These are phyloP conservation scores for Trichosanthes cucumerina DNA, from an alignment of 306 rosid genomes.

Conservation along the genomic window DNA sequence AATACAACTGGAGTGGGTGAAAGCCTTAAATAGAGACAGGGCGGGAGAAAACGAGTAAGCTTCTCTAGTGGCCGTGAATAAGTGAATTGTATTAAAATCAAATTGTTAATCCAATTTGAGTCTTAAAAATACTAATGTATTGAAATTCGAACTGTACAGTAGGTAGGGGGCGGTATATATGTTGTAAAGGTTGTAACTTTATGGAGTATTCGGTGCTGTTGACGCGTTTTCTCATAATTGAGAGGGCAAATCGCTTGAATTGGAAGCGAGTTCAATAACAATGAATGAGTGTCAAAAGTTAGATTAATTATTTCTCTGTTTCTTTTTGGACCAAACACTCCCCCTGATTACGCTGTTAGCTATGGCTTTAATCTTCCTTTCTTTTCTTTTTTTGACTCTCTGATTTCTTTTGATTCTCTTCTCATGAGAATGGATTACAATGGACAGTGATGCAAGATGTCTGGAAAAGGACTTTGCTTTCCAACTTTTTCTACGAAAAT, in stretches of 20 bases:
- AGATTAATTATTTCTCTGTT: not conserved
- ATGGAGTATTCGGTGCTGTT: not conserved
- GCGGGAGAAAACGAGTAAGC: slow-evolving; percentile 24
- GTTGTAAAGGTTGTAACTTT: not conserved
- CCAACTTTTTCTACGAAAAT: not conserved
- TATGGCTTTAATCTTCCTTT: not conserved
- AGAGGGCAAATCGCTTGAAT: not conserved
- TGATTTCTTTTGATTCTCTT: not conserved
- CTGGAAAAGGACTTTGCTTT: not conserved
- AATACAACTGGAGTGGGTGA: slow-evolving; percentile 9
- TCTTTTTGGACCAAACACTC: not conserved
- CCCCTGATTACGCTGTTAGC: slow-evolving; percentile 8
- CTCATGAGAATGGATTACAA: not conserved
- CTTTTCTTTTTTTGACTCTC: not conserved
- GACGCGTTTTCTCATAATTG: slow-evolving; percentile 10
- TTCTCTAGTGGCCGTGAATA: not conserved
- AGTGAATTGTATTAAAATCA: not conserved
- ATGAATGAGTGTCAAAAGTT: not conserved
- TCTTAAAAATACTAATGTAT: not conserved
- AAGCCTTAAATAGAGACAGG: slow-evolving; percentile 23
- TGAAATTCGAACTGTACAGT: not conserved
- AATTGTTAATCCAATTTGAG: not conserved
- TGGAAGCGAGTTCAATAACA: not conserved
- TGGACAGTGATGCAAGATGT: not conserved
- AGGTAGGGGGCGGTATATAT: not conserved